These are phyloP conservation scores for Mesotaenium endlicherianum DNA, from an alignment of 139 green algal genomes.

Conservation along the genomic window DNA sequence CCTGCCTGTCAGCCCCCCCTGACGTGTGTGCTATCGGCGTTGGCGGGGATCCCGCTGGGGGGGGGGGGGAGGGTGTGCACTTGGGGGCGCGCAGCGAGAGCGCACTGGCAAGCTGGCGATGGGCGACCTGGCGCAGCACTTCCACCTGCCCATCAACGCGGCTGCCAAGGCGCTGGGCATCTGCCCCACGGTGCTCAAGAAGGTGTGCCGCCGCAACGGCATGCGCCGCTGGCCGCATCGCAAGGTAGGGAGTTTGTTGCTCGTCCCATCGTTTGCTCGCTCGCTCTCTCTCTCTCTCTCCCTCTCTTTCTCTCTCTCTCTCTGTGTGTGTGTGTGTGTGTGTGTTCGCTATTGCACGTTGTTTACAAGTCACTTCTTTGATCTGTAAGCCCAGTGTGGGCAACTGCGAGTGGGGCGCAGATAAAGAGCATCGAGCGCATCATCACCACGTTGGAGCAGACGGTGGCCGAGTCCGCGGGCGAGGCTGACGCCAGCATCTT, in stretches of 20 bases:
- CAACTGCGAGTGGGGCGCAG: no score
- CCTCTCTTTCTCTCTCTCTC: not conserved
- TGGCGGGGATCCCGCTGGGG: no score
- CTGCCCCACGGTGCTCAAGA: slow-evolving; percentile 54
- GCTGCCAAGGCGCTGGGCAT: slow-evolving; percentile 52
- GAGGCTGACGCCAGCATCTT: slow-evolving; percentile 1
- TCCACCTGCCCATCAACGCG: slow-evolving; percentile 55
- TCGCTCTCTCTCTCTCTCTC: no score
- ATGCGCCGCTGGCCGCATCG: slow-evolving; percentile 52
- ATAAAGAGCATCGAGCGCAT: slow-evolving; percentile 41
- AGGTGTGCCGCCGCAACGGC: slow-evolving; percentile 41
- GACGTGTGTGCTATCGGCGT: no score
- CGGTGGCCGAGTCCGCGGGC: not conserved
- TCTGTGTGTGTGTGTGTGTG: not conserved
- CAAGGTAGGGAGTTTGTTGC: slow-evolving; percentile 47
- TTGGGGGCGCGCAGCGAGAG: no score
- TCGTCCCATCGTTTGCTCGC: no score
- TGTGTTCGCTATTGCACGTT: not conserved
- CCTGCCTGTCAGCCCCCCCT: no score
- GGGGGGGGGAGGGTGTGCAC: no score
- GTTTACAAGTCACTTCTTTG: not conserved
- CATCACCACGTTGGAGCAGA: slow-evolving; percentile 23
- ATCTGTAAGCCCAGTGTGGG: no score
- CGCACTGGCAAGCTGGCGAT: slow-evolving; percentile 25
- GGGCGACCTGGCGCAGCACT: slow-evolving; percentile 41